phyloP scores from a whole-genome alignment of 2,329 filamentous ascomycete species.

The Ophiostoma quercus region DNA sequence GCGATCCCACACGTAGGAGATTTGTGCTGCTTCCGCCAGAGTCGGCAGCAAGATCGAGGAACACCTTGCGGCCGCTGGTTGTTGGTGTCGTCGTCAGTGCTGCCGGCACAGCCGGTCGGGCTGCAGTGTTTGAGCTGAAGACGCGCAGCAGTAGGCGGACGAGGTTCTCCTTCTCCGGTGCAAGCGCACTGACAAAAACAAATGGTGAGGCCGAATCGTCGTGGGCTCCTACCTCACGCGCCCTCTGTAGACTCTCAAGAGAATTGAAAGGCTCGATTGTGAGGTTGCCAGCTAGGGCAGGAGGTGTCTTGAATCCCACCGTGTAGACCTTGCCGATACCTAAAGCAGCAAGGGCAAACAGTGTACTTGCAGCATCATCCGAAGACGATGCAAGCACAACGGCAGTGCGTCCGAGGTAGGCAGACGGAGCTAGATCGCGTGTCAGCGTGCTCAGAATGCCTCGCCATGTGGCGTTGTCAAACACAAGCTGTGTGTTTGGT shows the following conservation, averaged over 20 bases:
- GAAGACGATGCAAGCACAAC: slow-evolving; percentile 68
- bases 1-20: slow-evolving; percentile 59
- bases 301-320: slow-evolving; percentile 67
- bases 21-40: slow-evolving; percentile 34
- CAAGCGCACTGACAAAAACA: slow-evolving; percentile 72
- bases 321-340: slow-evolving; percentile 76
- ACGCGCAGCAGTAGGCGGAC: slow-evolving; percentile 73
- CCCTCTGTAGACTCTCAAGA: slow-evolving; percentile 57
- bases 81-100: slow-evolving; percentile 33
- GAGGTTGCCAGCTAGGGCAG: slow-evolving; percentile 58
- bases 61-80: slow-evolving; percentile 56
- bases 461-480: slow-evolving; percentile 82
- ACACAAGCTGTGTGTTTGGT: slow-evolving; percentile 55
- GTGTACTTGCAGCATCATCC: slow-evolving; percentile 69
- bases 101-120: slow-evolving; percentile 27
- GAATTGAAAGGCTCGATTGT: slow-evolving; percentile 75
- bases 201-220: slow-evolving; percentile 58
- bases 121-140: slow-evolving; percentile 47
- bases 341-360: slow-evolving; percentile 73
- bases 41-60: slow-evolving; percentile 67
- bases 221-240: slow-evolving; percentile 41
- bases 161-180: slow-evolving; percentile 70
- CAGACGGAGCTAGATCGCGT: slow-evolving; percentile 74
- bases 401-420: slow-evolving; percentile 69
- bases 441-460: slow-evolving; percentile 77